These are phyloP conservation scores for Vanrija pseudolonga DNA, from an alignment of 1,284 basidiomycete species.

Conservation along the genomic window DNA sequence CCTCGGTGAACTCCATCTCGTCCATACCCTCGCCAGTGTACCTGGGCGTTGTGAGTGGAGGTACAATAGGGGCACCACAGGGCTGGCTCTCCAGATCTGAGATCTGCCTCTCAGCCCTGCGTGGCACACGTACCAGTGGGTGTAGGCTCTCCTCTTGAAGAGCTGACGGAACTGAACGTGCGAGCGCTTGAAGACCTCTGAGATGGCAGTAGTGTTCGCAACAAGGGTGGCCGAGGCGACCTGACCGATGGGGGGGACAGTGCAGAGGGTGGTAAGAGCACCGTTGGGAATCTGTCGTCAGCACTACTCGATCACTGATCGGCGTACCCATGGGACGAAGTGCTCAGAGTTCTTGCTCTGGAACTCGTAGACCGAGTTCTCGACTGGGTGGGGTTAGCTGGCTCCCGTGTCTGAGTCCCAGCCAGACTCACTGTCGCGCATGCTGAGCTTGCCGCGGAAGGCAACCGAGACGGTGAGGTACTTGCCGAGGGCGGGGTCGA, in stretches of 20 bases:
- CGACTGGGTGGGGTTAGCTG: slow-evolving; percentile 21
- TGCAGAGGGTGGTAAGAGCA: slow-evolving; percentile 59
- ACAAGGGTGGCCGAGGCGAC: slow-evolving; percentile 72
- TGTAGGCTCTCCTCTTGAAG: slow-evolving; percentile 68
- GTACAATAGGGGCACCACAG: too few species aligned
- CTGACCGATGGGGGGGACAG: slow-evolving; percentile 76
- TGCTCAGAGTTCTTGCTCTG: slow-evolving; percentile 44
- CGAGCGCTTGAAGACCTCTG: slow-evolving; percentile 79
- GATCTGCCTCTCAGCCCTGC: too few species aligned
- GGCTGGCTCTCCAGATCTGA: too few species aligned
- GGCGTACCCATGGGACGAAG: slow-evolving; percentile 39
- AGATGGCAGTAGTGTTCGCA: slow-evolving; percentile 76
- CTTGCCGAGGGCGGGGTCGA: slow-evolving; percentile 41
- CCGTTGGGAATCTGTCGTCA: slow-evolving; percentile 37
- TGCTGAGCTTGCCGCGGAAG: slow-evolving; percentile 43
- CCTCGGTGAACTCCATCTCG: slow-evolving; percentile 83
- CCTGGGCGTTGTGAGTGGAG: too few species aligned
- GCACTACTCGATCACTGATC: not conserved
- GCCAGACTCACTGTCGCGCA: slow-evolving; percentile 37
- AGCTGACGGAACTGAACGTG: slow-evolving; percentile 63
- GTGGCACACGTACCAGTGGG: slow-evolving; percentile 62
- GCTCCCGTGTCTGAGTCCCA: not conserved
- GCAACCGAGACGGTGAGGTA: slow-evolving; percentile 46
- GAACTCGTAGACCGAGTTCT: slow-evolving; percentile 42
- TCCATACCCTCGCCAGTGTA: slow-evolving; percentile 87